Conservation (phyloP, 768 basidiomycete species). For the Agrocybe praecox region DNA sequence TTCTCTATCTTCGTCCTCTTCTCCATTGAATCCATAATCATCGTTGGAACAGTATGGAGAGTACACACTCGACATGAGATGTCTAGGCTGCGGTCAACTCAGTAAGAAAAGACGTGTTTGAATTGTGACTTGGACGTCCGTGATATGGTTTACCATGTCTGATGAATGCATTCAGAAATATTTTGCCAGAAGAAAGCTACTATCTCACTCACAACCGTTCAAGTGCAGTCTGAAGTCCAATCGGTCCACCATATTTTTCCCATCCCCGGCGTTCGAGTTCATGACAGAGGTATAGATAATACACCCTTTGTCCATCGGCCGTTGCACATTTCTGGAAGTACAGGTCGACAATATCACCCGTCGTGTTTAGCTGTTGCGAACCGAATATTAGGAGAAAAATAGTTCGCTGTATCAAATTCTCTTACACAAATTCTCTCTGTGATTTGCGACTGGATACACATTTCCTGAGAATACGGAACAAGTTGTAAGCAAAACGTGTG, state of each 20-base stretch:
- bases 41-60: too few relatives aligned
- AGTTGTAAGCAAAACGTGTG: too few relatives aligned
- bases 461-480: neutral
- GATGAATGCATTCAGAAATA: too few relatives aligned
- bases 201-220: neutral
- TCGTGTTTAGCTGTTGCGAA: neutral
- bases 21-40: neutral
- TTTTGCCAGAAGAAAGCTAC: too few relatives aligned
- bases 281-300: conserved; percentile 14
- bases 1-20: neutral
- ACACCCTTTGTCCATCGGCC: neutral
- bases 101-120: too few relatives aligned
- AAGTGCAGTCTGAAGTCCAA: conserved; percentile 9
- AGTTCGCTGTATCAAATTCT: neutral
- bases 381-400: neutral
- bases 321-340: neutral
- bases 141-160: too few relatives aligned
- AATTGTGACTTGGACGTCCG: too few relatives aligned
- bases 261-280: conserved; percentile 23
- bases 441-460: neutral
- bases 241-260: conserved; percentile 24
- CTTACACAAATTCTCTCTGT: neutral
- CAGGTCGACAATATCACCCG: neutral
- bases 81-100: too few relatives aligned
- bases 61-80: too few relatives aligned